Evolutionary conservation across 495 filamentous ascomycete species (phyloP), one percentile per base, ranked within the genome.

Genomic region (Hypoxylon cercidicola): DNA sequence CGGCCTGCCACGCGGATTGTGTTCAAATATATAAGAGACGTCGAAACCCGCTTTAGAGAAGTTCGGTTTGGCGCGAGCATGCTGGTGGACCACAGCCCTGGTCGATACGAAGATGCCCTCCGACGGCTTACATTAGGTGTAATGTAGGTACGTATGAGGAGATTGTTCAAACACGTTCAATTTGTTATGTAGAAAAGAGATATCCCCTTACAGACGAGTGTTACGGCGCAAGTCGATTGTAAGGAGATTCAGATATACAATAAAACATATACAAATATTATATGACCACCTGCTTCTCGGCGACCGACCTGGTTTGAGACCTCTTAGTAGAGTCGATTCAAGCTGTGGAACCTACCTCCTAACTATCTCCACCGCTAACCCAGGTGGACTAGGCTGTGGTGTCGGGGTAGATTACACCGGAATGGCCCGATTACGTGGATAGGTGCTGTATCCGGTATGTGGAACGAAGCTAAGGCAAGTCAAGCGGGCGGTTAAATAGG

Each of bases 21-120:
- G 58, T 68, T 90, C 50, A 83, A 82, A 62, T 88, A 89, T 64
- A 79, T 91, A 21, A 68, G 84, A 58, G 85, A 90, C 69, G 87
- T 89, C 55, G 88, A 90, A 66, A 77, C 78, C 28, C 78, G 82
- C 62, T 92, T 93, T 76, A 80, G 87, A 39, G 89, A 93, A 72
- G 77, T 93, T 55, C 78, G 81, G 46, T 92, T 93, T 75, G 88
- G 85, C 10, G 84, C 84, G 32, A 85, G 88, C 30, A 91, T 91
- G 89, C 78, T 93, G 76, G 80, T 83, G 52, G 89, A 93, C 74
- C 90, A 93, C 74, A 90, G 85, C 64, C 89, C 90, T n/a, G 88
- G 83, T 28, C 77, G 86, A 57, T 93, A 93, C 74, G 90, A 93
- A 77, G 83, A 77, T 47, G 73, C 76, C 15, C 57, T 83, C 48